phyloP scores from a whole-genome alignment of 2,329 filamentous ascomycete genomes.

The Lasiodiplodia citricola region DNA sequence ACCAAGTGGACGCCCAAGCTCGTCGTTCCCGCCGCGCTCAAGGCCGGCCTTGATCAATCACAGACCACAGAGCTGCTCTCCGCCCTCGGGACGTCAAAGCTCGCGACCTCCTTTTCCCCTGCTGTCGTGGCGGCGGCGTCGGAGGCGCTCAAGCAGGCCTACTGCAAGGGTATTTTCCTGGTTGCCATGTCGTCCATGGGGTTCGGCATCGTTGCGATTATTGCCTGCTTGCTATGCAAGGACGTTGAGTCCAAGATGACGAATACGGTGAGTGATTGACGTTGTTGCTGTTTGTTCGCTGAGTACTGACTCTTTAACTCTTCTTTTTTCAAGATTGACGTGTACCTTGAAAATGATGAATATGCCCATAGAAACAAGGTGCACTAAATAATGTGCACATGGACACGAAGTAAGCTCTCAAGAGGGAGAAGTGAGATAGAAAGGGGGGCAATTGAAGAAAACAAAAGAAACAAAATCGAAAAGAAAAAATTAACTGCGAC shows the following conservation, averaged over 20 bases:
- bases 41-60: slow-evolving; percentile 30
- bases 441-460: not conserved
- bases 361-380: slow-evolving; percentile 10
- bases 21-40: slow-evolving; percentile 32
- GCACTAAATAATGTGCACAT: not conserved
- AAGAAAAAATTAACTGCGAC: not conserved
- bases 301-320: not conserved
- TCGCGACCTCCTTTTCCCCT: not conserved
- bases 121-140: slow-evolving; percentile 33
- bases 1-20: slow-evolving; percentile 30
- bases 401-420: not conserved
- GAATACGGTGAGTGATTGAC: not conserved
- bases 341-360: slow-evolving; percentile 10
- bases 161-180: slow-evolving; percentile 29
- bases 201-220: slow-evolving; percentile 31
- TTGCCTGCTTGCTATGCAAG: slow-evolving; percentile 31
- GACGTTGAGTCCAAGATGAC: slow-evolving; percentile 18
- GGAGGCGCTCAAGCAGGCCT: slow-evolving; percentile 34
- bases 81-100: not conserved
- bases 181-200: slow-evolving; percentile 32
- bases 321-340: not conserved
- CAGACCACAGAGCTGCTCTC: not conserved
- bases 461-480: not conserved
- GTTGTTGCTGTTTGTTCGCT: not conserved
- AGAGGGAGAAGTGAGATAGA: not conserved